Evolutionary conservation across 2,329 filamentous ascomycete genomes (phyloP).

Genomic region (Cercospora sp.): DNA sequence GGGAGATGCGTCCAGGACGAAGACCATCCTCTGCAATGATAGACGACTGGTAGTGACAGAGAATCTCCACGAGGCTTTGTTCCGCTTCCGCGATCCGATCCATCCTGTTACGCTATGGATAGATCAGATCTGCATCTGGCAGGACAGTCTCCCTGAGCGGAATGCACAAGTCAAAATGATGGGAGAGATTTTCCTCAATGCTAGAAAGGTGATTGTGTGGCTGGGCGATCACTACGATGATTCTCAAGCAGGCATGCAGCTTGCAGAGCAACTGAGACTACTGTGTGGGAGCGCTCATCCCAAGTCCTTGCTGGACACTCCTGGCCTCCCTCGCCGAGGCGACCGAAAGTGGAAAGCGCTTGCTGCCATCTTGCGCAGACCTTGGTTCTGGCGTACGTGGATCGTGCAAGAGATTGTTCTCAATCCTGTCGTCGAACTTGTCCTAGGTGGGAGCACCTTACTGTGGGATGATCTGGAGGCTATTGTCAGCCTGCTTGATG

Average conservation of each 20-base stretch:
- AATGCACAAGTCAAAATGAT: constrained; percentile 38
- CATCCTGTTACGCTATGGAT: constrained; percentile 32
- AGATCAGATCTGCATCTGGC: constrained; percentile 38
- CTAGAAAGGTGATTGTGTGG: constrained; percentile 36
- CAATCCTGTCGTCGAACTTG: constrained; percentile 34
- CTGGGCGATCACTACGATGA: constrained; percentile 35
- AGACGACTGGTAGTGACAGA: constrained; percentile 28
- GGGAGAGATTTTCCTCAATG: constrained; percentile 36
- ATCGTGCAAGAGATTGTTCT: constrained; percentile 38
- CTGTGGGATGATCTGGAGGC: constrained; percentile 35
- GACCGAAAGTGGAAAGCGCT: constrained; percentile 33
- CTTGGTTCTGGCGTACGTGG: constrained; percentile 38
- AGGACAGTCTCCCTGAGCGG: constrained; percentile 32
- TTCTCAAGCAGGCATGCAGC: constrained; percentile 34
- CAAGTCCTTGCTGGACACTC: constrained; percentile 22
- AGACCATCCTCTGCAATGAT: constrained; percentile 35
- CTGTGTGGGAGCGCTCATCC: constrained; percentile 17
- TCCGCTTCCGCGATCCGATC: constrained; percentile 30
- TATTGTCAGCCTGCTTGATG: constrained; percentile 33
- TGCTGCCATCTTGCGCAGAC: constrained; percentile 31
- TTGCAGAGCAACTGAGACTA: constrained; percentile 31
- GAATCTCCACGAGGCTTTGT: constrained; percentile 33
- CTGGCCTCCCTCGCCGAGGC: constrained; percentile 32
- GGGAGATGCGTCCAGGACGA: constrained; percentile 27
- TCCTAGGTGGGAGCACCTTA: constrained; percentile 30